These are phyloP conservation scores for Nigrospora oryzae DNA, from an alignment of 2,329 filamentous ascomycete genomes.

Conservation along the genomic window DNA sequence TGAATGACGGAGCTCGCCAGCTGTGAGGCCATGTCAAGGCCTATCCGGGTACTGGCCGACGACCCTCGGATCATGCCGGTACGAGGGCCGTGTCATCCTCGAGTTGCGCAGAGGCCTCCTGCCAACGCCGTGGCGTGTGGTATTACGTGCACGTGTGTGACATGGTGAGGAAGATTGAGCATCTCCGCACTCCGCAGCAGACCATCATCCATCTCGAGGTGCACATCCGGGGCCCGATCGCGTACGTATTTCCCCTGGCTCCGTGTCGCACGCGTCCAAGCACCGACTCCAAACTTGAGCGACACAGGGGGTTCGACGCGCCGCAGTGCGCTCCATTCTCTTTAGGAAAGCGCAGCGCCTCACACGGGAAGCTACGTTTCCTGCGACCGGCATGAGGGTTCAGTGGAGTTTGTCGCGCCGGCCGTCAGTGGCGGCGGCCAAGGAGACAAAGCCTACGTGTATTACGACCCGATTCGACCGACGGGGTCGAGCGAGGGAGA, in stretches of 20 bases:
- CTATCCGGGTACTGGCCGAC: constrained; percentile 46
- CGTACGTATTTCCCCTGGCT: constrained; percentile 10
- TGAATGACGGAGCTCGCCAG: constrained; percentile 48
- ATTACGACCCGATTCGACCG: constrained; percentile 42
- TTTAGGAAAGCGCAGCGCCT: constrained; percentile 57
- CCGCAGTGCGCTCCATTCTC: no score
- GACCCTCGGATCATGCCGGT: constrained; percentile 47
- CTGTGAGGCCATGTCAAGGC: constrained; percentile 40
- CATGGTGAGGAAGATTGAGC: constrained; percentile 52
- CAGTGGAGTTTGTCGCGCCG: constrained; percentile 48
- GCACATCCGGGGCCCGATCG: constrained; percentile 49
- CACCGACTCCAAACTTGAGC: no score
- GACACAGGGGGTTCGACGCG: constrained; percentile 43
- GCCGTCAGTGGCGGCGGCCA: constrained; percentile 37
- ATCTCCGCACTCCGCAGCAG: constrained; percentile 51
- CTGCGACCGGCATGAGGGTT: constrained; percentile 44
- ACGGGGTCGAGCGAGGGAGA: background rate
- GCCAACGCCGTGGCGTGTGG: constrained; percentile 18
- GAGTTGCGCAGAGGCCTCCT: background rate
- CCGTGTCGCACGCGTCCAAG: no score
- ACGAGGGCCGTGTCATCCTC: constrained; percentile 9
- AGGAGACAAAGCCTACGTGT: constrained; percentile 42
- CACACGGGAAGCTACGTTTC: constrained; percentile 40
- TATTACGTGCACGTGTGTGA: constrained; percentile 62
- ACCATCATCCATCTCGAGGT: constrained; percentile 51